Percentiles rank a stretch among this genome's conserved stretches.
These are phyloP conservation scores for Symbiotaphrina buchneri DNA, from an alignment of 495 filamentous ascomycete species.

Conservation along the genomic window DNA sequence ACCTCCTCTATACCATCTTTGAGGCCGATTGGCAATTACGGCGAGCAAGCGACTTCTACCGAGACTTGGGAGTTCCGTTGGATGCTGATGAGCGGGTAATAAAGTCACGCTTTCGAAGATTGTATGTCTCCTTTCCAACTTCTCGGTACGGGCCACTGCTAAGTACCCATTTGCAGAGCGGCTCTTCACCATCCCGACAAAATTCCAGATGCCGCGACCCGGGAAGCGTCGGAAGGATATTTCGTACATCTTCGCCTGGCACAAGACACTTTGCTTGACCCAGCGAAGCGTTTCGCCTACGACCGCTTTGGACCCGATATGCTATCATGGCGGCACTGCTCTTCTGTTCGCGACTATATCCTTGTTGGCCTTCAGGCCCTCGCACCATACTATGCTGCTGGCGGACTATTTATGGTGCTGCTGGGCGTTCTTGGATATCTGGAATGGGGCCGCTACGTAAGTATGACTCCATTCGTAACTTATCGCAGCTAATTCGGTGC, in stretches of 20 bases:
- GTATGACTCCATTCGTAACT: constrained; percentile 3
- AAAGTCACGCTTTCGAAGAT: constrained; percentile 64
- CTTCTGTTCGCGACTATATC: constrained; percentile 55
- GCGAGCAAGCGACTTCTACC: constrained; percentile 51
- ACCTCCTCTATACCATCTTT: constrained; percentile 85
- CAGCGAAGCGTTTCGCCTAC: constrained; percentile 72
- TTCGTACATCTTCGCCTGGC: constrained; percentile 69
- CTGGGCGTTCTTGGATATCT: constrained; percentile 59
- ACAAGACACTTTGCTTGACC: constrained; percentile 61
- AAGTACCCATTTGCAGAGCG: constrained; percentile 19
- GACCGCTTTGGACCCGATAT: constrained; percentile 73
- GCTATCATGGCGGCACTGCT: constrained; percentile 40
- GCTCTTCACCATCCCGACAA: constrained; percentile 85
- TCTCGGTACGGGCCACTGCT: neutral
- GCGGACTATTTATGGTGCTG: constrained; percentile 36
- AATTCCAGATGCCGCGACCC: constrained; percentile 17
- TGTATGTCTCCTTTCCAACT: constrained; percentile 14
- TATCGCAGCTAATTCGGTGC: neutral
- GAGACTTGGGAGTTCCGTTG: constrained; percentile 41
- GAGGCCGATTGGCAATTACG: constrained; percentile 70
- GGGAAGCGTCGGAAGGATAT: constrained; percentile 25
- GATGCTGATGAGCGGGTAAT: constrained; percentile 49
- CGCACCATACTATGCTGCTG: constrained; percentile 41
- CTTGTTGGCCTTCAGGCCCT: constrained; percentile 31
- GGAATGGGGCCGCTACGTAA: constrained; percentile 51